Conservation (phyloP, 129 eudicot species). For the Solidago caesia region DNA sequence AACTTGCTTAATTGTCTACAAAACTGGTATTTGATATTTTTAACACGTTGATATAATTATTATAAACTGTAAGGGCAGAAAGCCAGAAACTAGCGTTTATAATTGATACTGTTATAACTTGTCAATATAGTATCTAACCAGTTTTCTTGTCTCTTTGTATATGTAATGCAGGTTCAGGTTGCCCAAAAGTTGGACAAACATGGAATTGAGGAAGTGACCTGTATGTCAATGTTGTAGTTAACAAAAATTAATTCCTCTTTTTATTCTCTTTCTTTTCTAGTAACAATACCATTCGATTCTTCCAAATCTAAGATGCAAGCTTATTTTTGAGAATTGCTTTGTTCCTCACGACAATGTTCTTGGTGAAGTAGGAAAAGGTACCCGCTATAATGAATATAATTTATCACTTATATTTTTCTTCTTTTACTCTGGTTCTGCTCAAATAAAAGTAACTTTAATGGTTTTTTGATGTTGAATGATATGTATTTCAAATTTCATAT, state of each 20-base stretch:
- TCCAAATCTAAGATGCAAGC: conserved; percentile 78
- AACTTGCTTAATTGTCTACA: not conserved
- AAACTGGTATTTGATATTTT: not conserved
- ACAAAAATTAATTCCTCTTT: conserved; percentile 5
- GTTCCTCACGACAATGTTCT: conserved; percentile 91
- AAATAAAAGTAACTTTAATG: not conserved
- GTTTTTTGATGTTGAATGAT: not conserved
- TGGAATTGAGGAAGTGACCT: conserved; percentile 99
- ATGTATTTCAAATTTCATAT: not conserved
- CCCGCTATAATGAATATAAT: not conserved
- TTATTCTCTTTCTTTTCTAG: not conserved
- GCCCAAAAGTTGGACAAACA: conserved; percentile 97
- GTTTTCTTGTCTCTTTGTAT: not conserved
- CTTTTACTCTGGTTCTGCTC: not conserved
- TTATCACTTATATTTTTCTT: not conserved
- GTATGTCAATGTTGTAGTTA: conserved; percentile 43
- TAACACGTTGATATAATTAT: not conserved
- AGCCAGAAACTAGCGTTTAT: too few species aligned
- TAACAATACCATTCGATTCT: conserved; percentile 6
- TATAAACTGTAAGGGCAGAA: too few species aligned
- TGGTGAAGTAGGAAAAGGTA: conserved; percentile 97
- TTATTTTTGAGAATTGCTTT: conserved; percentile 93
- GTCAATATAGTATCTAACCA: not conserved
- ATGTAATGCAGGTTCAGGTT: conserved; percentile 74
- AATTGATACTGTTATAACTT: conserved; percentile 26